phyloP scores from a whole-genome alignment of 805 yeast genomes.

The Nakazawaea molendinolei region DNA sequence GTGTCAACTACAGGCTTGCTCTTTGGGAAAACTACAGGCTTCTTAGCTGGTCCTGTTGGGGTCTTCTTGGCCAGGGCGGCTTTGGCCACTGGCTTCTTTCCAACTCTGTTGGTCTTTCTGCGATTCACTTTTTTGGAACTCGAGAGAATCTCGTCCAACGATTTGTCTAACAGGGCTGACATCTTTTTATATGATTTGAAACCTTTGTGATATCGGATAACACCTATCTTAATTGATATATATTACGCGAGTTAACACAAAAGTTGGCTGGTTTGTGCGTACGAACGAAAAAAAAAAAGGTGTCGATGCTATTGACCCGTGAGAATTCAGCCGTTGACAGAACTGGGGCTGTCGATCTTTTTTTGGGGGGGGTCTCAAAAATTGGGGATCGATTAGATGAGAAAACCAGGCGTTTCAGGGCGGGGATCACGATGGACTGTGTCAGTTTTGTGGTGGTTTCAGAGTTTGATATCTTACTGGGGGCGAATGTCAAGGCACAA shows the following conservation, averaged over 20 bases:
- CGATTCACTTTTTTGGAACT: constrained; percentile 25
- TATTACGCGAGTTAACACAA: no score
- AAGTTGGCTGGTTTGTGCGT: not conserved
- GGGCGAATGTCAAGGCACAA: constrained; percentile 59
- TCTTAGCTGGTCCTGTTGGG: constrained; percentile 16
- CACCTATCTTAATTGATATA: no score
- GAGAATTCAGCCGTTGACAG: no score
- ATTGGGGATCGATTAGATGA: no score
- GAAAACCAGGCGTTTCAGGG: no score
- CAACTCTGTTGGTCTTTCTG: constrained; percentile 29
- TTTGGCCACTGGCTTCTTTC: constrained; percentile 19
- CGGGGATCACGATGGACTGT: no score
- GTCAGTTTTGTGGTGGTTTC: constrained; percentile 61
- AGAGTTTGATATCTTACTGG: constrained; percentile 74
- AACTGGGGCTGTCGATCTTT: no score
- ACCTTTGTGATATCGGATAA: no score
- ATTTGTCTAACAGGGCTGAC: constrained; percentile 84
- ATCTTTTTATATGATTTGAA: constrained; percentile 27
- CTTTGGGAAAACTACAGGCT: no score
- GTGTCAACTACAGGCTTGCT: no score
- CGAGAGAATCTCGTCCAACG: constrained; percentile 91
- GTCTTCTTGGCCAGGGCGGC: constrained; percentile 12
- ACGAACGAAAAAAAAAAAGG: not conserved
- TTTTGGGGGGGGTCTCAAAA: no score
- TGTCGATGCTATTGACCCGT: not conserved